These are phyloP conservation scores for Colletotrichum sp. DNA, from an alignment of 2,329 filamentous ascomycete species.

Conservation along the genomic window DNA sequence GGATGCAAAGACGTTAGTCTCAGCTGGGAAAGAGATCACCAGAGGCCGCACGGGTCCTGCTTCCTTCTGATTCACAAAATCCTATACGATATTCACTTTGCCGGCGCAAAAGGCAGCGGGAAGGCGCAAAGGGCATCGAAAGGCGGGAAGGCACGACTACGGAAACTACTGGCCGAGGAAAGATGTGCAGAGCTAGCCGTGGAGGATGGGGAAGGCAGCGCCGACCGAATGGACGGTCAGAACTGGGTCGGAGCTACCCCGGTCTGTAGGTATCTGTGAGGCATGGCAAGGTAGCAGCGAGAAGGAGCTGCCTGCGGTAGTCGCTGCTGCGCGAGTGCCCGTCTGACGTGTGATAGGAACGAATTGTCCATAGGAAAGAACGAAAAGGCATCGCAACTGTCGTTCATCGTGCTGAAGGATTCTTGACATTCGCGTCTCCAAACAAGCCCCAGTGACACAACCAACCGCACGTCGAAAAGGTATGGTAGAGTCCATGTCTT, in stretches of 20 bases:
- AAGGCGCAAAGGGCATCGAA: background rate
- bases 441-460: background rate
- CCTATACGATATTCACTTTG: background rate
- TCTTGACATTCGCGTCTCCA: background rate
- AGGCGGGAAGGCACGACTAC: background rate
- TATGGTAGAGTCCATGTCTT: background rate
- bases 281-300: constrained; percentile 2
- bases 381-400: background rate
- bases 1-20: background rate
- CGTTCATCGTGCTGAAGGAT: background rate
- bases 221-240: background rate
- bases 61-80: background rate
- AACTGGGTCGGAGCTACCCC: constrained; percentile 4
- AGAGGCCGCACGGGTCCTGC: background rate
- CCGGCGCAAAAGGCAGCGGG: background rate
- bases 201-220: background rate
- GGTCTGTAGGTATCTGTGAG: background rate
- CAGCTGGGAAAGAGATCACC: background rate
- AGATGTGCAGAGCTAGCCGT: background rate
- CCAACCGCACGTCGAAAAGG: background rate
- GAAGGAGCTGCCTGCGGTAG: background rate
- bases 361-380: background rate
- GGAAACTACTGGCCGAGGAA: background rate
- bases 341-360: background rate
- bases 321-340: background rate